Conservation (phyloP, 2,329 filamentous ascomycete species). For the Fusarium zealandicum region DNA sequence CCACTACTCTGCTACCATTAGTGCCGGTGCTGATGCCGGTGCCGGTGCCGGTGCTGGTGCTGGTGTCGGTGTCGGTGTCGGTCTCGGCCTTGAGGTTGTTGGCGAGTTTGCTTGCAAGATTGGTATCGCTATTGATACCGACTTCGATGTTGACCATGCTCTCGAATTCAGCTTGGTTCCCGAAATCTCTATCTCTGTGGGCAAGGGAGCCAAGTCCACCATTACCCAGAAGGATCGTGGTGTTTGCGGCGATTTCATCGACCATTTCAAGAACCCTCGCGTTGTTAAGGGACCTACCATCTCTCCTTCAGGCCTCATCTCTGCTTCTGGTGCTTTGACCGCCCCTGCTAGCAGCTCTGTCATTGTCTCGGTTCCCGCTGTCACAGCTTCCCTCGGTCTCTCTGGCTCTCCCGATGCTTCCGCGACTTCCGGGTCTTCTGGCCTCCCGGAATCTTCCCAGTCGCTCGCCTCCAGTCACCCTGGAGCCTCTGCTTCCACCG, state of each 20-base stretch:
- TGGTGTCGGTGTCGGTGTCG: slow-evolving; percentile 43
- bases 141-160: slow-evolving; percentile 37
- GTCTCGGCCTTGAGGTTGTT: slow-evolving; percentile 41
- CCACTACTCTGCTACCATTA: slow-evolving; percentile 57
- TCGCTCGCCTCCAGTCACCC: not conserved
- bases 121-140: slow-evolving; percentile 32
- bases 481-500: not conserved
- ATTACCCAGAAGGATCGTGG: slow-evolving; percentile 30
- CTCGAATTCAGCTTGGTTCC: slow-evolving; percentile 50
- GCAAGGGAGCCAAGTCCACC: slow-evolving; percentile 22
- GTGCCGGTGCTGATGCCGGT: slow-evolving; percentile 46
- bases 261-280: slow-evolving; percentile 21
- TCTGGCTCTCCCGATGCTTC: not conserved
- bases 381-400: slow-evolving; percentile 12
- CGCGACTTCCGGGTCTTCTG: too few species aligned
- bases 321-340: slow-evolving; percentile 5
- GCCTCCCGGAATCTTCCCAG: not conserved
- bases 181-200: slow-evolving; percentile 49
- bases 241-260: slow-evolving; percentile 26
- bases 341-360: slow-evolving; percentile 12
- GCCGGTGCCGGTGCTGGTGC: slow-evolving; percentile 46
- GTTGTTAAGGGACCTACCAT: slow-evolving; percentile 18
- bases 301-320: slow-evolving; percentile 14
- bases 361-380: slow-evolving; percentile 13
- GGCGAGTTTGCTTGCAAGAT: slow-evolving; percentile 32